phyloP scores from a whole-genome alignment of 169 alveolate species.

The Perkinsus marinus region DNA sequence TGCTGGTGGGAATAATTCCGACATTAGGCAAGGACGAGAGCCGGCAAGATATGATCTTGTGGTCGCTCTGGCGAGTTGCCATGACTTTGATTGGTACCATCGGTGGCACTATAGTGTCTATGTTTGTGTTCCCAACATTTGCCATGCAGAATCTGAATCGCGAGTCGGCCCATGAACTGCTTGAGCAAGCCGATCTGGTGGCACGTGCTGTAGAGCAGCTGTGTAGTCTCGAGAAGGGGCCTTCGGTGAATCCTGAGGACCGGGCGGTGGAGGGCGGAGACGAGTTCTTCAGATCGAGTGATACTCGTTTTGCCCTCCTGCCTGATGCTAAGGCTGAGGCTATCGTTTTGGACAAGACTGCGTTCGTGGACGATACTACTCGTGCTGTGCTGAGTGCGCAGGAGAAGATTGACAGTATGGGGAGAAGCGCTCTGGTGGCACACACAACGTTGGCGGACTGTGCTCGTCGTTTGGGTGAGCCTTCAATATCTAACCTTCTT shows the following conservation, averaged over 20 bases:
- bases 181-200: not conserved
- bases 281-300: not conserved
- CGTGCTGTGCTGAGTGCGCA: not conserved
- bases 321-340: not conserved
- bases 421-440: not conserved
- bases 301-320: not conserved
- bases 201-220: not conserved
- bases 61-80: not conserved
- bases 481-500: not conserved
- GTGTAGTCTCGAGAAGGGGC: not conserved
- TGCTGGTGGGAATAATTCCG: not conserved
- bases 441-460: not conserved
- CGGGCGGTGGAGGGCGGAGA: not conserved
- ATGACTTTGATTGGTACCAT: not conserved
- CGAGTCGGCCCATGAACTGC: not conserved
- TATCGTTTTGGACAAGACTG: not conserved
- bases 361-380: not conserved
- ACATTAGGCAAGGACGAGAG: not conserved
- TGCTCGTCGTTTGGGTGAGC: not conserved
- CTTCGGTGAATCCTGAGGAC: not conserved
- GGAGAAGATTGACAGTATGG: not conserved
- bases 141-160: not conserved
- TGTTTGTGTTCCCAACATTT: not conserved
- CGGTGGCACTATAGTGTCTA: not conserved
- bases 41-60: not conserved